Conservation (phyloP, 2,329 filamentous ascomycete species). For the Cytospora schulzeri region DNA sequence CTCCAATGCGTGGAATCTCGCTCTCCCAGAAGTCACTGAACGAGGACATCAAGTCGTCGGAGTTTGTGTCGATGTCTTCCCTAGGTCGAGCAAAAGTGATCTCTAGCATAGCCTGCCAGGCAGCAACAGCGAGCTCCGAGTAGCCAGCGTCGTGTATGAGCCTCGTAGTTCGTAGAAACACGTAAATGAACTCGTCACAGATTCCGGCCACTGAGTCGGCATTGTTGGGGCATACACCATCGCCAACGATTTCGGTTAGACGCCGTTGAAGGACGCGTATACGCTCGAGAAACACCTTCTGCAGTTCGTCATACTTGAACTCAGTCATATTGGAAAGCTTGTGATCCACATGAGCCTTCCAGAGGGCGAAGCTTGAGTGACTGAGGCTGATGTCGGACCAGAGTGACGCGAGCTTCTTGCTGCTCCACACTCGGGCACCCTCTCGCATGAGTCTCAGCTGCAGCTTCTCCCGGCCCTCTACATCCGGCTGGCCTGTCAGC, state of each 20-base stretch:
- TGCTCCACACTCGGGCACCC: slow-evolving; percentile 73
- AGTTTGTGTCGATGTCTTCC: slow-evolving; percentile 19
- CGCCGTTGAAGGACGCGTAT: slow-evolving; percentile 44
- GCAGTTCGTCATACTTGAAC: slow-evolving; percentile 70
- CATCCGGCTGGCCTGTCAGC: slow-evolving; percentile 54
- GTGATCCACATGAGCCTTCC: slow-evolving; percentile 74
- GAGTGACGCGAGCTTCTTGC: slow-evolving; percentile 58
- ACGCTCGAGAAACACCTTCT: slow-evolving; percentile 60
- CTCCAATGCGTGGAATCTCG: slow-evolving; percentile 78
- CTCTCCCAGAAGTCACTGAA: slow-evolving; percentile 86
- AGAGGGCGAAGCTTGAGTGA: slow-evolving; percentile 63
- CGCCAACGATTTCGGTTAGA: slow-evolving; percentile 5
- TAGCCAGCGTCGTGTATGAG: slow-evolving; percentile 79
- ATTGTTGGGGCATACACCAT: not conserved
- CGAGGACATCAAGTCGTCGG: slow-evolving; percentile 33
- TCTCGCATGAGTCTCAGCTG: slow-evolving; percentile 72
- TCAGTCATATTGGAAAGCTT: slow-evolving; percentile 67
- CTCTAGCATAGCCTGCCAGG: slow-evolving; percentile 85
- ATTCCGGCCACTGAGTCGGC: not conserved
- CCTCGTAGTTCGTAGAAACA: slow-evolving; percentile 73
- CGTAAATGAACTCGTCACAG: slow-evolving; percentile 61
- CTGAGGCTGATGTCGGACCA: slow-evolving; percentile 64
- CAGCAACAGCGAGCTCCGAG: slow-evolving; percentile 71
- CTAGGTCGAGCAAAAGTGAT: slow-evolving; percentile 63
- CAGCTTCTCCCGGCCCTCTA: slow-evolving; percentile 59